These are phyloP conservation scores for Cladophialophora carrionii DNA, from an alignment of 2,329 filamentous ascomycete species.

Conservation along the genomic window DNA sequence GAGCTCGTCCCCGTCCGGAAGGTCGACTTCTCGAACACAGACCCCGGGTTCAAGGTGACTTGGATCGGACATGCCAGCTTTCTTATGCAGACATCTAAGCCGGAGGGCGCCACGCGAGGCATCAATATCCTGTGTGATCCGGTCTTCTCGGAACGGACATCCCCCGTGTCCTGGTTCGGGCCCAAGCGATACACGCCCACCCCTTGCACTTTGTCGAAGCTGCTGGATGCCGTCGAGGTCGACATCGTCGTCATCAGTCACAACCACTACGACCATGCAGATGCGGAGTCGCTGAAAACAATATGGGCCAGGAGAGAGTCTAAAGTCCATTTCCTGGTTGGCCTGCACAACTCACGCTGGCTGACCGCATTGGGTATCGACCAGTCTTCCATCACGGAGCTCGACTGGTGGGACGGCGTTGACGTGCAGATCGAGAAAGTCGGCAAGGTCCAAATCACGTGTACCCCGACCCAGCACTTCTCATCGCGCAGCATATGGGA, in stretches of 20 bases:
- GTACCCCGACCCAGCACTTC: slow-evolving; percentile 55
- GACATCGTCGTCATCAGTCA: slow-evolving; percentile 59
- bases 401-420: slow-evolving; percentile 57
- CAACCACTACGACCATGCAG: slow-evolving; percentile 62
- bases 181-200: slow-evolving; percentile 58
- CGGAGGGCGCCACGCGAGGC: slow-evolving; percentile 42
- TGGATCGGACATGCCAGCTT: slow-evolving; percentile 59
- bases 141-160: slow-evolving; percentile 56
- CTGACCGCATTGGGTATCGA: slow-evolving; percentile 41
- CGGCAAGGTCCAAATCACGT: slow-evolving; percentile 49
- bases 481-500: slow-evolving; percentile 50
- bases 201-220: slow-evolving; percentile 54
- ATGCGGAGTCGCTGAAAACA: slow-evolving; percentile 50
- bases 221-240: slow-evolving; percentile 50
- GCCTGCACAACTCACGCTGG: slow-evolving; percentile 42
- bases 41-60: slow-evolving; percentile 49
- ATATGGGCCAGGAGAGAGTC: slow-evolving; percentile 48
- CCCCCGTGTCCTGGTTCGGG: slow-evolving; percentile 52
- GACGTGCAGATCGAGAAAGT: slow-evolving; percentile 42
- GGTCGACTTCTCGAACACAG: slow-evolving; percentile 33
- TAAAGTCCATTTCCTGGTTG: slow-evolving; percentile 52
- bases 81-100: slow-evolving; percentile 48
- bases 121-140: slow-evolving; percentile 57
- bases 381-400: slow-evolving; percentile 49
- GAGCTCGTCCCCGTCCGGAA: slow-evolving; percentile 49